A percentile compares a stretch with the other conserved stretches of the same genome.
Evolutionary conservation across 2,329 filamentous ascomycete species (phyloP).

Genomic region (Trichoderma sp.): DNA sequence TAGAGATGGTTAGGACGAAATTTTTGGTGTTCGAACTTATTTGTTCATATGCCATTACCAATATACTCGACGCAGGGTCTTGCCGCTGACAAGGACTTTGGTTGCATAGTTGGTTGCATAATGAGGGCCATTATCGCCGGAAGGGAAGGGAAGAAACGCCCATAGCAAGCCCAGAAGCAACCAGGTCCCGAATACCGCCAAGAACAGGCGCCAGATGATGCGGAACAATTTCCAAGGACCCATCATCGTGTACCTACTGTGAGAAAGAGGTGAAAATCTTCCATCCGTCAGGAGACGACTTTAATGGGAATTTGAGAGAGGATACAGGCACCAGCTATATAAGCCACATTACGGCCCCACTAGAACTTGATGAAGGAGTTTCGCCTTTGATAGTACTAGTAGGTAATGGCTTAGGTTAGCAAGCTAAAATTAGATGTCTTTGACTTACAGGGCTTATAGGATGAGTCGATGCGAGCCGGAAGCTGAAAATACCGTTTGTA

Average conservation of each 20-base stretch:
- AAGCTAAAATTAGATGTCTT: no score
- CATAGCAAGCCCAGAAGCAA: background rate
- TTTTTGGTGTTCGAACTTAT: background rate
- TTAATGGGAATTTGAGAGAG: no score
- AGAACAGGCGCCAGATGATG: background rate
- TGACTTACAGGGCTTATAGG: no score
- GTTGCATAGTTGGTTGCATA: background rate
- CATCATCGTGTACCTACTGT: background rate
- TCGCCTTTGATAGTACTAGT: no score
- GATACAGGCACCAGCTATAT: no score
- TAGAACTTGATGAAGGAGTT: no score
- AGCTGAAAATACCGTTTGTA: no score
- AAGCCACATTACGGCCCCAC: no score
- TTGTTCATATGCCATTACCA: background rate
- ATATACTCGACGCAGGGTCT: background rate
- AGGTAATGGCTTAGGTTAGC: no score
- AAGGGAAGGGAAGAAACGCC: slow-evolving; percentile 1
- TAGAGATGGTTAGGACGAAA: background rate
- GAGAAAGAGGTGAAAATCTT: no score
- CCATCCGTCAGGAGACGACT: no score
- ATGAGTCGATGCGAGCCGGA: no score
- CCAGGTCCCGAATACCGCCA: background rate
- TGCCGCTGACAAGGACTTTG: background rate
- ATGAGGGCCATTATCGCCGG: background rate
- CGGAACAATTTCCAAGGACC: background rate